Evolutionary conservation across 768 basidiomycete species (phyloP).

Genomic region (Candolleomyces efflorescens): DNA sequence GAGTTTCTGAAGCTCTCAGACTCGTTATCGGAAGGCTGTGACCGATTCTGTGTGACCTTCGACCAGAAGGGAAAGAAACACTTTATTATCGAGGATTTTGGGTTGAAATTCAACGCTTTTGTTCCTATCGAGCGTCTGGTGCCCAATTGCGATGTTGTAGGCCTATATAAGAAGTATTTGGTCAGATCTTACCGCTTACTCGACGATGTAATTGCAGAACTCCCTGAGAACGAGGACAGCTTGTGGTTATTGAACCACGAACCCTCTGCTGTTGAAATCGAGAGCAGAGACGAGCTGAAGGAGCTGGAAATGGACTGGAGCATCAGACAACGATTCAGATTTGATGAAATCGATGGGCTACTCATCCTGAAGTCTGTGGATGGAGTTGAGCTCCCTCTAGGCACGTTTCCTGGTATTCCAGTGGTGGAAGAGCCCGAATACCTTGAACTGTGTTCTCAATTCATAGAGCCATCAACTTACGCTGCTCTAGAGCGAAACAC

Average conservation of each 20-base stretch:
- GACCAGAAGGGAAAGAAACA: not conserved
- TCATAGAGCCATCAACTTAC: conserved; percentile 2
- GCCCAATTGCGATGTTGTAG: not conserved
- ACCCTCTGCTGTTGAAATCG: not conserved
- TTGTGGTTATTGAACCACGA: too few species aligned
- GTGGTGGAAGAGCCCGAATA: too few species aligned
- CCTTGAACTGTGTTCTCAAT: too few species aligned
- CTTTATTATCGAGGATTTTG: not conserved
- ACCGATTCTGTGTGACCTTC: too few species aligned
- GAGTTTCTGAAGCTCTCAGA: too few species aligned
- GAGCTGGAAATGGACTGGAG: not conserved
- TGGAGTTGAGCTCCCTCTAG: too few species aligned
- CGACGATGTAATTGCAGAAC: not conserved
- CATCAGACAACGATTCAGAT: too few species aligned
- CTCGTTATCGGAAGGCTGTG: too few species aligned
- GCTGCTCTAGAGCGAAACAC: conserved; percentile 21
- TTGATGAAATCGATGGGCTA: too few species aligned
- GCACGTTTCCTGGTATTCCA: too few species aligned
- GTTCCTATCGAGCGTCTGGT: not conserved
- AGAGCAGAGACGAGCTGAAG: not conserved
- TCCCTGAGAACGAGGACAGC: too few species aligned
- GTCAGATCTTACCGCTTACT: not conserved
- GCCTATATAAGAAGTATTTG: not conserved
- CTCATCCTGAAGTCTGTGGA: too few species aligned
- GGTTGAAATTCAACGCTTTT: not conserved